Evolutionary conservation across 345 rosid species (phyloP).

Genomic region (Crucihimalaya himalaica): DNA sequence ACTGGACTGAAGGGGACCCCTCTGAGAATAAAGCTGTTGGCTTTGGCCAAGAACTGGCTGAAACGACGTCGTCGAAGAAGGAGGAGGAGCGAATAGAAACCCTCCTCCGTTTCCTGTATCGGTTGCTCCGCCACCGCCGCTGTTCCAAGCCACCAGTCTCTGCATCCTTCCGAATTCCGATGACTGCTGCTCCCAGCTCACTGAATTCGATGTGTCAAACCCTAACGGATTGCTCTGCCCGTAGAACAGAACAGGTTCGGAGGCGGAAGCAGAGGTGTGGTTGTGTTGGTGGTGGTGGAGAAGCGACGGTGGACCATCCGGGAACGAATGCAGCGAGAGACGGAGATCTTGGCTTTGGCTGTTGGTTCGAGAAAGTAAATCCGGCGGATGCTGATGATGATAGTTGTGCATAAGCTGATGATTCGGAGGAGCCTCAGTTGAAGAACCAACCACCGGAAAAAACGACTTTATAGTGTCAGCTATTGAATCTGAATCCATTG

Average conservation of each 20-base stretch:
- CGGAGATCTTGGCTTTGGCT: slow-evolving; percentile 90
- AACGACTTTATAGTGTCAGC: slow-evolving; percentile 94
- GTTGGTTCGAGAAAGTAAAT: slow-evolving; percentile 77
- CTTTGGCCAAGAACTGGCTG: slow-evolving; percentile 71
- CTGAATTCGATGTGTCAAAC: slow-evolving; percentile 50
- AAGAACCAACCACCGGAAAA: slow-evolving; percentile 67
- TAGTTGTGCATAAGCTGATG: slow-evolving; percentile 33
- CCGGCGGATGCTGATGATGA: slow-evolving; percentile 55
- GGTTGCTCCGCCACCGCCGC: slow-evolving; percentile 46
- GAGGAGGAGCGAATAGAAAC: slow-evolving; percentile 54
- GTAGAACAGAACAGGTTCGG: slow-evolving; percentile 56
- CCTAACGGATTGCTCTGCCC: slow-evolving; percentile 60
- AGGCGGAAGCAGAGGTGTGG: slow-evolving; percentile 39
- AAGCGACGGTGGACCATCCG: slow-evolving; percentile 62
- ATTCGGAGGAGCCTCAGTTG: slow-evolving; percentile 50
- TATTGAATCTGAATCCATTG: slow-evolving; percentile 75
- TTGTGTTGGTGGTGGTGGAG: slow-evolving; percentile 47
- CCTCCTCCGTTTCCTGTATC: slow-evolving; percentile 46
- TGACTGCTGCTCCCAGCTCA: slow-evolving; percentile 73
- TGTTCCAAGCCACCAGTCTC: slow-evolving; percentile 68
- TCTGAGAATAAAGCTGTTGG: slow-evolving; percentile 66
- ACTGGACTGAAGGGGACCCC: slow-evolving; percentile 99
- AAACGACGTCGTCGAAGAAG: slow-evolving; percentile 39
- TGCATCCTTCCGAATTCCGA: slow-evolving; percentile 65
- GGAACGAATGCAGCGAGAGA: slow-evolving; percentile 87